These are phyloP conservation scores for Termitomyces eurrhizus DNA, from an alignment of 768 basidiomycete genomes.

Conservation along the genomic window DNA sequence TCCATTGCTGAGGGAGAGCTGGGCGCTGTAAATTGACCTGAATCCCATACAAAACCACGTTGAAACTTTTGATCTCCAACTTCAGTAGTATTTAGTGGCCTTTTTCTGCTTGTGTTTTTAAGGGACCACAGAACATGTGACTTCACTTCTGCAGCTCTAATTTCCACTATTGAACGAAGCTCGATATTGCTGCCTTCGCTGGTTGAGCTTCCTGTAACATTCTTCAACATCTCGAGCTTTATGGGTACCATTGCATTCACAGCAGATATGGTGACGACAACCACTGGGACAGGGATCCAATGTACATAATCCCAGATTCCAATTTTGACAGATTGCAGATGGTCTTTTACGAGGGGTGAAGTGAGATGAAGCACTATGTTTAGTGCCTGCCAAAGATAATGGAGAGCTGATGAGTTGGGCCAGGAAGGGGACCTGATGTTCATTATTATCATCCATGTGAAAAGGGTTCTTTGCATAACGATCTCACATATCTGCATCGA, in stretches of 20 bases:
- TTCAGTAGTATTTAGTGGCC: no score
- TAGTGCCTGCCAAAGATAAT: not conserved
- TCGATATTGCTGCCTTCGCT: not conserved
- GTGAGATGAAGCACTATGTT: rapidly evolving
- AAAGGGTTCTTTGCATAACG: not conserved
- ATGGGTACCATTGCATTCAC: not conserved
- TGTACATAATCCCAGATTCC: not conserved
- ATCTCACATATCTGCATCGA: no score
- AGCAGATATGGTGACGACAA: not conserved
- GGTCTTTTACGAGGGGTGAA: rapidly evolving
- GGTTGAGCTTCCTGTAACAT: not conserved
- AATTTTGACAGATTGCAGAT: not conserved
- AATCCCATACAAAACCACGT: not conserved
- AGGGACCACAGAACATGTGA: no score
- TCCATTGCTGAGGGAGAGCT: not conserved
- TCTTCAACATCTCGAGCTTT: not conserved
- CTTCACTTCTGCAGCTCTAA: no score
- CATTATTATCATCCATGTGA: not conserved
- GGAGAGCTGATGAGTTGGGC: not conserved
- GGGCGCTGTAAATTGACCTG: no score
- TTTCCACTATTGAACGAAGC: no score
- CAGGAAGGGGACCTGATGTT: not conserved
- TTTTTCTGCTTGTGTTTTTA: no score
- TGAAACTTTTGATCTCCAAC: not conserved
- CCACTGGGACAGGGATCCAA: not conserved